Evolutionary conservation across 2,329 filamentous ascomycete species (phyloP).

Genomic region (Pseudogymnoascus sp.): DNA sequence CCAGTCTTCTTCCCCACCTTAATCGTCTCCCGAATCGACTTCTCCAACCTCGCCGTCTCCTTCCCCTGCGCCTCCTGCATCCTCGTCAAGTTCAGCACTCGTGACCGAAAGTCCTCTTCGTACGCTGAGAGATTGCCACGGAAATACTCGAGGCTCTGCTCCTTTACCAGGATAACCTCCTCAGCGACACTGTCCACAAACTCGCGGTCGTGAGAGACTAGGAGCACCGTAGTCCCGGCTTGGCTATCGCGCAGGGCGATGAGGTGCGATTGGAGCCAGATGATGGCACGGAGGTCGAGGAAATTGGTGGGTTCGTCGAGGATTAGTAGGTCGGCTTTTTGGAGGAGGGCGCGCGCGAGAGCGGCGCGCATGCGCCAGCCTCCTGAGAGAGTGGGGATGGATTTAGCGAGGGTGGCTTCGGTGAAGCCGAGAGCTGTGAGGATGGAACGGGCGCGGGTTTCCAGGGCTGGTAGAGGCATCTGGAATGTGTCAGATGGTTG

Average conservation of each 20-base stretch:
- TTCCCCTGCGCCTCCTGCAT: conserved; percentile 80
- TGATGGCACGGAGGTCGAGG: conserved; percentile 72
- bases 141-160: conserved; percentile 67
- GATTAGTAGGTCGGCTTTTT: conserved; percentile 70
- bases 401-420: conserved; percentile 51
- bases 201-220: conserved; percentile 80
- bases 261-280: conserved; percentile 77
- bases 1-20: conserved; percentile 70
- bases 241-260: conserved; percentile 47
- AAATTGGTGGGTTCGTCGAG: conserved; percentile 87
- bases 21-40: conserved; percentile 68
- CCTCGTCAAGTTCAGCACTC: conserved; percentile 60
- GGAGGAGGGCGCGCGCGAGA: conserved; percentile 60
- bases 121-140: conserved; percentile 68
- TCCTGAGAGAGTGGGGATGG: conserved; percentile 63
- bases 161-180: conserved; percentile 69
- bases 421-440: conserved; percentile 68
- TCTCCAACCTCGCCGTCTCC: conserved; percentile 74
- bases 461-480: conserved; percentile 33
- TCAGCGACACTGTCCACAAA: conserved; percentile 71
- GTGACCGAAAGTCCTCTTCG: conserved; percentile 61
- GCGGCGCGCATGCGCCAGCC: conserved; percentile 69
- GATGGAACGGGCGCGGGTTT: conserved; percentile 59
- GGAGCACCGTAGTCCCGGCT: conserved; percentile 59
- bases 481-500: not conserved